Base-by-base conservation (phyloP, 345 rosid species). In the Nasturtium officinale region DNA sequence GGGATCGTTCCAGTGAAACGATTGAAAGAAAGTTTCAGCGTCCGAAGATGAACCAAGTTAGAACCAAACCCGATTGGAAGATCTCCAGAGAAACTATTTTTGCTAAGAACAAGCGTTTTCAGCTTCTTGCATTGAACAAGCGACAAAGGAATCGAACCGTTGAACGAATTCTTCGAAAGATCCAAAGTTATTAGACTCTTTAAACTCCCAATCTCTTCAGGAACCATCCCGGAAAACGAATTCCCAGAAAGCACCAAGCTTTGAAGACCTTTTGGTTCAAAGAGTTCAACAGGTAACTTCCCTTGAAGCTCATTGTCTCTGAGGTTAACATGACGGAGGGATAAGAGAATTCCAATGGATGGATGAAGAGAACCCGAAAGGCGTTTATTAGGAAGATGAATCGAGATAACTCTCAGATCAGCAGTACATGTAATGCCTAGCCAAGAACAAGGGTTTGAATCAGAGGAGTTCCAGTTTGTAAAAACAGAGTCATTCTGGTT, bases 241-340 rank as follows among this genome's bases (percentile, higher is more conserved):
- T 94, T 94, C 16, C 90, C 86, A 0, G 89, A 87, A 61, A 91
- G 83, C 32, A 87, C 83, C 83, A 94, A 75, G 67, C 90, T 88
- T 72, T 88, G 94, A 30, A 94, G 79, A 32, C 87, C 82, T 25
- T 60, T 65, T 28, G 80, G 87, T 53, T 7, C 65, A 65, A 86
- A 86, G 67, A 91, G 80, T 60, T 80, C 79, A 4, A 74, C 16
- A 5, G 98, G 96, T 66, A 94, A 67, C 56, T 26, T 66, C 55
- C 96, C 97, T n/a, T 33, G 79, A 66, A 94, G 78, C 61, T 72
- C 59, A 84, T 91, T 94, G 72, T 83, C 72, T 81, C 84, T 82
- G 47, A 94, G 89, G 75, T 87, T 82, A 35, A 91, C 26, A 46
- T 78, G 88, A 42, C 82, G 83, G 73, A 94, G 89, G 0, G 83